Conservation (phyloP, 1,284 basidiomycete species). For the Moesziomyces parantarcticus region DNA sequence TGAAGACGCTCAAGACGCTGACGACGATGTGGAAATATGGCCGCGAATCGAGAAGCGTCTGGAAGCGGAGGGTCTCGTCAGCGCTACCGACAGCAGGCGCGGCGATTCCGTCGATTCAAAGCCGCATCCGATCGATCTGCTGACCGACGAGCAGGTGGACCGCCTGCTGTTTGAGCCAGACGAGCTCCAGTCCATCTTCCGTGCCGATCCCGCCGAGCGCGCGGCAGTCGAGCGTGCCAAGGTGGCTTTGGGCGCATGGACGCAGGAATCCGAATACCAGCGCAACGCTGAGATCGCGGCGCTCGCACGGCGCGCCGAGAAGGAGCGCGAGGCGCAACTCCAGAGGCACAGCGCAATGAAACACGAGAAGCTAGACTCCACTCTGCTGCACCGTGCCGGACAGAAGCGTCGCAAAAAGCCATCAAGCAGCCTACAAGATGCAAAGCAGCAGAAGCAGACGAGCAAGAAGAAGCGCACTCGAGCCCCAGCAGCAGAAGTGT, state of each 20-base stretch:
- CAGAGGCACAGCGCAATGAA: not conserved
- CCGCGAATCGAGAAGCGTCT: constrained; percentile 11
- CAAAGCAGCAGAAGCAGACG: not conserved
- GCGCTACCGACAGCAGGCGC: not conserved
- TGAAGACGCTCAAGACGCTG: not conserved
- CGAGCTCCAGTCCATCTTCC: constrained; percentile 28
- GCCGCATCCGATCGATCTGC: constrained; percentile 26
- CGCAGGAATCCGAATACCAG: not conserved
- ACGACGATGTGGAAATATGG: constrained; percentile 8
- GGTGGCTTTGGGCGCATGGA: constrained; percentile 30
- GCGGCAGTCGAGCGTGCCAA: constrained; percentile 19
- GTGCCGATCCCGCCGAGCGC: constrained; percentile 19
- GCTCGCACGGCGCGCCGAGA: constrained; percentile 5
- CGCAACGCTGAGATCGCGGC: constrained; percentile 8
- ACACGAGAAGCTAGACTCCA: not conserved
- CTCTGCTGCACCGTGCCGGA: too few species aligned
- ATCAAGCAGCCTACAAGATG: not conserved
- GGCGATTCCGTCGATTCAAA: not conserved
- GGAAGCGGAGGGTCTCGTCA: constrained; percentile 3
- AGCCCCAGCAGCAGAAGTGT: not conserved
- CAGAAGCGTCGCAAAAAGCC: not conserved
- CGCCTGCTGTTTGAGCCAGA: constrained; percentile 18
- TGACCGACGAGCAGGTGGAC: constrained; percentile 37
- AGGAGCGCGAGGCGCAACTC: not conserved
- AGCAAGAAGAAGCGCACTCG: constrained; percentile 1